Conservation (phyloP, 257 asterid species). For the Parsonsia alboflavescens region DNA sequence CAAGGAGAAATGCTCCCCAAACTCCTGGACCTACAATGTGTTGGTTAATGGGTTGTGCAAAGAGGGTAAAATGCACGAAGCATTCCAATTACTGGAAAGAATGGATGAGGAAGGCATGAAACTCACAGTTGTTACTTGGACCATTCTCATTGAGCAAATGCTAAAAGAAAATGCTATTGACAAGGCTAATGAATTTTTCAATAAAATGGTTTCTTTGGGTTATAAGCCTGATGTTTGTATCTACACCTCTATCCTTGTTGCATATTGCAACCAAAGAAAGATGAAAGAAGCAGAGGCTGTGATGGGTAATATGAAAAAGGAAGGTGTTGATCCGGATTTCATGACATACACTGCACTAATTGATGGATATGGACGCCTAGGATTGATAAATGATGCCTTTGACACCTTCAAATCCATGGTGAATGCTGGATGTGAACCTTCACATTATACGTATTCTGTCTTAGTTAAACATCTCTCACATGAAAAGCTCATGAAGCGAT, state of each 20-base stretch:
- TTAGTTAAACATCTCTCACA: conserved; percentile 56
- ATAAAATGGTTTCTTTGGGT: conserved; percentile 45
- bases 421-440: conserved; percentile 58
- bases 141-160: conserved; percentile 56
- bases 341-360: conserved; percentile 57
- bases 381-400: conserved; percentile 48
- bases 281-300: conserved; percentile 62
- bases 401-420: conserved; percentile 50
- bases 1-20: conserved; percentile 45
- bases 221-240: conserved; percentile 63
- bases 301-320: conserved; percentile 49
- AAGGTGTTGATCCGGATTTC: conserved; percentile 53
- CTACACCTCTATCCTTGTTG: conserved; percentile 65
- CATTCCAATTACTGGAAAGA: conserved; percentile 38
- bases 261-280: conserved; percentile 70
- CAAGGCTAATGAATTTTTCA: conserved; percentile 42
- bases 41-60: conserved; percentile 58
- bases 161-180: conserved; percentile 56
- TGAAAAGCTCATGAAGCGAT: conserved; percentile 29
- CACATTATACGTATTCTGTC: conserved; percentile 55
- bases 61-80: conserved; percentile 45
- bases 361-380: conserved; percentile 69
- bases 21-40: conserved; percentile 52
- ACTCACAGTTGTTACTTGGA: conserved; percentile 50
- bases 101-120: conserved; percentile 49